Percentiles rank a stretch among this genome's conserved stretches.
phyloP scores from a whole-genome alignment of 305 asterid species.

The Andrographis paniculata region DNA sequence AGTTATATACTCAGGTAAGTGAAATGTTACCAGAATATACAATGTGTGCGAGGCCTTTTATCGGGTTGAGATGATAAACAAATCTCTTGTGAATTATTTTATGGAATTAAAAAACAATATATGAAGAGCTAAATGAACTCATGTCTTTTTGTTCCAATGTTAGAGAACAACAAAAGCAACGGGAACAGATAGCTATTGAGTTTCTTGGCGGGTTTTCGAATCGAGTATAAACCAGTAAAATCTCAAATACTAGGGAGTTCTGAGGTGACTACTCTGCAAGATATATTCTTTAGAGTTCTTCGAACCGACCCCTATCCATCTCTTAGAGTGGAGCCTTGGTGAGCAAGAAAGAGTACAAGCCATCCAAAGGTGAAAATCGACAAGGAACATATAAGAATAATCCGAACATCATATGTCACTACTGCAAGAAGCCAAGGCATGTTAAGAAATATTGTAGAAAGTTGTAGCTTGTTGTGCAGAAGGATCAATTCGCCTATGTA shows the following conservation, averaged over 20 bases:
- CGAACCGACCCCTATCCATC: no score
- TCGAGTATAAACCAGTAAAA: not conserved
- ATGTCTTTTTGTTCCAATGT: not conserved
- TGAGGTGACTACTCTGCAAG: no score
- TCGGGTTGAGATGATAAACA: not conserved
- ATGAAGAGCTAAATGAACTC: not conserved
- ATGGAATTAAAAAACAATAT: not conserved
- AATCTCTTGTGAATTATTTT: not conserved
- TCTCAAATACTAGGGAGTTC: not conserved
- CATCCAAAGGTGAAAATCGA: no score
- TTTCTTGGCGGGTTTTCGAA: not conserved
- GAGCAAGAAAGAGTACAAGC: not conserved
- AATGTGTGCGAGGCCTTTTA: not conserved
- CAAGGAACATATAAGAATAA: no score
- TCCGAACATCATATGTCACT: no score
- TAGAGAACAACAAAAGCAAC: not conserved
- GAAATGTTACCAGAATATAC: not conserved
- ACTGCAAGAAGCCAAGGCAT: no score
- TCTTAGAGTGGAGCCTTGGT: no score
- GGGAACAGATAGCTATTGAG: not conserved
- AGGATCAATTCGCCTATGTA: no score
- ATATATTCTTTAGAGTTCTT: not conserved
- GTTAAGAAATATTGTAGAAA: no score
- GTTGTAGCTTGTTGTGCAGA: no score
- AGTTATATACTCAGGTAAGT: not conserved